A percentile compares a stretch with the other conserved stretches of the same genome.
phyloP scores from a whole-genome alignment of 768 basidiomycete species.

The Terana coerulea region DNA sequence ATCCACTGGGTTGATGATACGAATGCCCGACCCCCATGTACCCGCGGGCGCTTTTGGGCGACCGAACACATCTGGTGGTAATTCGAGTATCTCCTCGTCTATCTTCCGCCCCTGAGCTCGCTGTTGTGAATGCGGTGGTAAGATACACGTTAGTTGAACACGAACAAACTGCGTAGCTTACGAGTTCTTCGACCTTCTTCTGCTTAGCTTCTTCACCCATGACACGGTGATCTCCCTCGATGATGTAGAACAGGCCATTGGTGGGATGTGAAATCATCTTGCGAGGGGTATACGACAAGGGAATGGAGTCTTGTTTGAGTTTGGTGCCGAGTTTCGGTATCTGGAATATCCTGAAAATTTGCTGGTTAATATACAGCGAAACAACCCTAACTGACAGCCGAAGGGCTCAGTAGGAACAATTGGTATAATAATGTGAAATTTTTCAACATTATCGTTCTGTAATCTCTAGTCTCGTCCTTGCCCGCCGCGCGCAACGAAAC shows the following conservation, averaged over 20 bases:
- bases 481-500: slow-evolving; percentile 1
- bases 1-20: slow-evolving; percentile 87
- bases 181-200: slow-evolving; percentile 67
- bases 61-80: slow-evolving; percentile 80
- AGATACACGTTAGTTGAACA: no score
- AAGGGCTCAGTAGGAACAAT: slow-evolving; percentile 44
- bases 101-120: slow-evolving; percentile 61
- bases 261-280: slow-evolving; percentile 88
- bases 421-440: not conserved
- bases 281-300: slow-evolving; percentile 90
- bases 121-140: no score
- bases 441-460: not conserved
- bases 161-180: no score
- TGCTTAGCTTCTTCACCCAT: slow-evolving; percentile 64
- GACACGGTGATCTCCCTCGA: slow-evolving; percentile 94
- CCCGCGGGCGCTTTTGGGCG: slow-evolving; percentile 83
- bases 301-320: slow-evolving; percentile 90
- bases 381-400: not conserved
- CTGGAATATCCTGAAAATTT: slow-evolving; percentile 78
- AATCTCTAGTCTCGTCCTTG: slow-evolving; percentile 23
- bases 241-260: slow-evolving; percentile 83
- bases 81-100: slow-evolving; percentile 74
- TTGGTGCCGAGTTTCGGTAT: slow-evolving; percentile 92
- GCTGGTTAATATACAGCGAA: no score
- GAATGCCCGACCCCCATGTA: slow-evolving; percentile 92